Evolutionary conservation across 176 grass and related monocot genomes (phyloP).

Genomic region (Musa itinerans): DNA sequence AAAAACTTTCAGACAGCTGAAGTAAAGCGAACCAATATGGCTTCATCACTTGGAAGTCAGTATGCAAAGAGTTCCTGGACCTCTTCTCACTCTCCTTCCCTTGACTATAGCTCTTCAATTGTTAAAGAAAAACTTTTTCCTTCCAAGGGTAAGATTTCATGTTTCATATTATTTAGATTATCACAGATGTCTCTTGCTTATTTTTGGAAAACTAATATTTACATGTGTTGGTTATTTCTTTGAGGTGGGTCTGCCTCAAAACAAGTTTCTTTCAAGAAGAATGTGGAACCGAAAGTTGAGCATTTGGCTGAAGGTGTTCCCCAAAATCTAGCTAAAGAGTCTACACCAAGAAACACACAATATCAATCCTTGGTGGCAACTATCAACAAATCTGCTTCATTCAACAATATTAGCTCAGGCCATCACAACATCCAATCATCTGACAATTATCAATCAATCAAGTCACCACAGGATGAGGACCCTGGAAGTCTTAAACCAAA

Average conservation of each 20-base stretch:
- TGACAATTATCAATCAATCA: conserved; percentile 39
- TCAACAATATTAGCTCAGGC: conserved; percentile 37
- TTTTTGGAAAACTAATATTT: background rate
- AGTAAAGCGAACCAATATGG: conserved; percentile 27
- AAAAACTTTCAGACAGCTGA: conserved; percentile 36
- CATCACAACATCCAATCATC: conserved; percentile 24
- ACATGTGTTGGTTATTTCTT: conserved; percentile 13
- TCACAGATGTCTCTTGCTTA: background rate
- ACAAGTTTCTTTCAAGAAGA: conserved; percentile 64
- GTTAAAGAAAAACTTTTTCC: conserved; percentile 44
- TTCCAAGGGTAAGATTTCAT: conserved; percentile 46
- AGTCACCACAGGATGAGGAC: conserved; percentile 33
- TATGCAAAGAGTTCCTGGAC: conserved; percentile 34
- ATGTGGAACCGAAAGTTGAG: conserved; percentile 61
- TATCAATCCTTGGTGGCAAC: conserved; percentile 25
- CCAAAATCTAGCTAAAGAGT: conserved; percentile 36
- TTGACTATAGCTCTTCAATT: conserved; percentile 29
- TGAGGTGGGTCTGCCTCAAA: conserved; percentile 50
- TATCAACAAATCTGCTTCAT: conserved; percentile 45
- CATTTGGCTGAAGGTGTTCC: conserved; percentile 37
- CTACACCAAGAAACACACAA: conserved; percentile 34
- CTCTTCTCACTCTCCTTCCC: conserved; percentile 55
- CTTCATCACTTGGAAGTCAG: conserved; percentile 25
- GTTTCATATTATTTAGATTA: background rate
- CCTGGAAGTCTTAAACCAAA: conserved; percentile 31